Base-by-base conservation (phyloP, 345 rosid genomes). In the Viola odorata region DNA sequence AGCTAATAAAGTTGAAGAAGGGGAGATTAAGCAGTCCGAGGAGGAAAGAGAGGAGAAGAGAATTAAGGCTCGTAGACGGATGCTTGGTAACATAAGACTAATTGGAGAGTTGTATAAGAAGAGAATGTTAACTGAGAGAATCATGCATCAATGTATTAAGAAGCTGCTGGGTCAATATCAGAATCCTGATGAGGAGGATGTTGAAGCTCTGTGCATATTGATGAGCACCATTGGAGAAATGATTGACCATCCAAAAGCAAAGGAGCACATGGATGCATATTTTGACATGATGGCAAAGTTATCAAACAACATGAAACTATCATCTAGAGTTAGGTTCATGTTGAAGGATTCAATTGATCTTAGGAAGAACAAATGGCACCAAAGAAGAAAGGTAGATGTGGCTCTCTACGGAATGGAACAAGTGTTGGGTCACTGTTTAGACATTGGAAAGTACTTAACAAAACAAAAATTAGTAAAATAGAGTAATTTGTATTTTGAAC, bases 361-460 rank as follows among this genome's bases (percentile, higher is more conserved):
- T 70, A 84, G 99, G 74, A 86, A 69, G 80, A 91, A 88, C 66
- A 95, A 86, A 65, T 88, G 99, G 97, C 97, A 88, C 75, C 94
- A 95, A 67, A 82, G 99, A 81, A 85, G 96, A 77, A 95, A 95
- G 80, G 96, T 91, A n/a, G 99, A 91, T n/a, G n/a, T n/a, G n/a
- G n/a, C n/a, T n/a, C n/a, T n/a, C n/a, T 23, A 23, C 32, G 1
- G 32, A 23, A 23, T 23, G 32, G 32, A 23, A 23, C 32, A 23
- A 23, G 2, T 23, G 32, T 23, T 23, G 32, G 32, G 32, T 23
- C 32, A 23, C 32, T 23, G 32, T 23, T 2, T 23, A 23, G 32
- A 23, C 32, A 23, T 23, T 23, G 32, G 2, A 23, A 23, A 23
- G 2, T 23, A 23, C 32, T 23, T 1, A 23, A 23, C 32, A 23